phyloP scores from a whole-genome alignment of 2,329 filamentous ascomycete species.

The Pestalotiopsis sp. region DNA sequence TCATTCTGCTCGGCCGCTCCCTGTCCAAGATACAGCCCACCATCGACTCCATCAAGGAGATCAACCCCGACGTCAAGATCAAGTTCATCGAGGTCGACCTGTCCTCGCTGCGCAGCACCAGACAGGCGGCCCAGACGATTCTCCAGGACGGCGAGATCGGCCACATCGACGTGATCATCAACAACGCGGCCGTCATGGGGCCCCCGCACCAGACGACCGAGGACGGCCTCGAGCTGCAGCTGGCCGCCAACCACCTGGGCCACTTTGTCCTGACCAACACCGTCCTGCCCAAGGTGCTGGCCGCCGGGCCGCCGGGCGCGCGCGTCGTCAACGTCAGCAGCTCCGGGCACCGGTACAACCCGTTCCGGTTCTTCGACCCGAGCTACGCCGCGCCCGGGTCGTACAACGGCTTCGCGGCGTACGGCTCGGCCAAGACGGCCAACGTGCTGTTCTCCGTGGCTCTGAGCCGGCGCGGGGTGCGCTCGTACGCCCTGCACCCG shows the following conservation, averaged over 20 bases:
- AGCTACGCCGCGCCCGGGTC: constrained; percentile 28
- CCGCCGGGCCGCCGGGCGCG: constrained; percentile 19
- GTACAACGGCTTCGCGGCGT: constrained; percentile 39
- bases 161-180: constrained; percentile 28
- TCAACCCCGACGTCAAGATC: constrained; percentile 22
- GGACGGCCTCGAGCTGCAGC: constrained; percentile 36
- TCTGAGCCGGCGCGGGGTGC: constrained; percentile 37
- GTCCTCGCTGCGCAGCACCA: constrained; percentile 32
- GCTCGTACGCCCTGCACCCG: constrained; percentile 41
- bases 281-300: constrained; percentile 28
- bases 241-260: constrained; percentile 36
- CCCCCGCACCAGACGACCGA: constrained; percentile 32
- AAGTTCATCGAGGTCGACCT: constrained; percentile 32
- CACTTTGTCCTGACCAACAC: constrained; percentile 34
- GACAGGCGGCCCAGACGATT: constrained; percentile 30
- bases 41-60: constrained; percentile 28
- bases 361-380: constrained; percentile 30
- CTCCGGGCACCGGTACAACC: constrained; percentile 23
- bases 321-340: constrained; percentile 26
- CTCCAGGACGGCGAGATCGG: constrained; percentile 31
- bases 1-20: constrained; percentile 32
- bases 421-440: constrained; percentile 48
- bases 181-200: constrained; percentile 46
- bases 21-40: constrained; percentile 26
- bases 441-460: constrained; percentile 44